These are phyloP conservation scores for Kockiozyma suomiensis DNA, from an alignment of 805 yeast genomes.

Conservation along the genomic window DNA sequence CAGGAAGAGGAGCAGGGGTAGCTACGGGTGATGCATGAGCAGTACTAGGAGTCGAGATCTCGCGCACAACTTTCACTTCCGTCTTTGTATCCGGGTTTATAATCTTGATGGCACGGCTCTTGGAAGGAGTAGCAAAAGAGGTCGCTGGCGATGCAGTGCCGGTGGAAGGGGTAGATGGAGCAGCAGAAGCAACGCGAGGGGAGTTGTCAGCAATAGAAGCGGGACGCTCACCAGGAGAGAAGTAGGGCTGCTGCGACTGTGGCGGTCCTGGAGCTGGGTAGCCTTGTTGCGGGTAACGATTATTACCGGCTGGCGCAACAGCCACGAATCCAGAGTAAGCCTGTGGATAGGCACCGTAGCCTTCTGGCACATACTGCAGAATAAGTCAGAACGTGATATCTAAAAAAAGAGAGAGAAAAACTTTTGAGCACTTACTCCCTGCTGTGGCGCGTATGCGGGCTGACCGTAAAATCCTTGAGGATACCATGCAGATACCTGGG, in stretches of 20 bases:
- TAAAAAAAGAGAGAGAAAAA: neutral
- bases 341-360: slow-evolving; percentile 7
- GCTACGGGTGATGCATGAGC: slow-evolving; percentile 5
- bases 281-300: slow-evolving; percentile 9
- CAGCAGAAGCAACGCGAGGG: slow-evolving; percentile 17
- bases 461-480: neutral
- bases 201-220: slow-evolving; percentile 20
- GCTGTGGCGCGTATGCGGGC: neutral
- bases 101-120: slow-evolving; percentile 34
- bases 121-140: slow-evolving; percentile 3
- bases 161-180: slow-evolving; percentile 14
- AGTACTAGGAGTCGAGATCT: slow-evolving; percentile 9
- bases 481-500: neutral
- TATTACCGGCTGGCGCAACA: neutral
- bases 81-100: slow-evolving; percentile 32
- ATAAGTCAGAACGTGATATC: neutral
- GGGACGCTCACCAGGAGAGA: slow-evolving; percentile 8
- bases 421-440: neutral
- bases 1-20: slow-evolving; percentile 2
- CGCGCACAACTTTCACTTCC: slow-evolving; percentile 28
- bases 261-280: slow-evolving; percentile 3
- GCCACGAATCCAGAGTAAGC: slow-evolving; percentile 2
- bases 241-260: slow-evolving; percentile 21
- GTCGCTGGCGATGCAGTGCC: neutral
- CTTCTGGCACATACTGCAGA: neutral